A percentile compares a stretch with the other conserved stretches of the same genome.
Conservation (phyloP, 2,329 filamentous ascomycete species). For the Colletotrichum destructivum region DNA sequence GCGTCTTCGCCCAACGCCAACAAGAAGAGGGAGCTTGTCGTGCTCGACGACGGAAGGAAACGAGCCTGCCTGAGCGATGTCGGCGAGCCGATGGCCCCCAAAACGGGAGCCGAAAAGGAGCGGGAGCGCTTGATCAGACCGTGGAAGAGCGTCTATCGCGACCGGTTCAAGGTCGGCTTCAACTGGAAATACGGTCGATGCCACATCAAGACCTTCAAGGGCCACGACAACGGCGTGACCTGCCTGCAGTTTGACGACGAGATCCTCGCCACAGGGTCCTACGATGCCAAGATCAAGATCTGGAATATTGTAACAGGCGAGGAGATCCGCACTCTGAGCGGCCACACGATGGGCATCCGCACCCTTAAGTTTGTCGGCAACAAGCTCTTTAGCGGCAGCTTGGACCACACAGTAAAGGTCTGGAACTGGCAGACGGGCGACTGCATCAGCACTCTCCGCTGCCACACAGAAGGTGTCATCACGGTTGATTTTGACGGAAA, state of each 20-base stretch:
- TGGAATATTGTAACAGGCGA: conserved; percentile 94
- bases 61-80: conserved; percentile 49
- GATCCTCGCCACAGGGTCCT: conserved; percentile 93
- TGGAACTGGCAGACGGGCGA: conserved; percentile 98
- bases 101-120: conserved; percentile 51
- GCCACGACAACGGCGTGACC: conserved; percentile 82
- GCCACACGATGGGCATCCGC: conserved; percentile 87
- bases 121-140: conserved; percentile 70
- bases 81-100: conserved; percentile 35
- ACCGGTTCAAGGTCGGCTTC: conserved; percentile 93
- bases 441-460: conserved; percentile 84
- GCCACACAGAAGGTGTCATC: conserved; percentile 87
- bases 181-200: conserved; percentile 98
- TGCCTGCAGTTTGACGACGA: conserved; percentile 81
- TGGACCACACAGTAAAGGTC: conserved; percentile 89
- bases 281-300: conserved; percentile 94
- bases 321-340: conserved; percentile 85
- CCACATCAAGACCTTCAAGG: conserved; percentile 85
- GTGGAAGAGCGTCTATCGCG: conserved; percentile 99
- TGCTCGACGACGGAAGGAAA: conserved; percentile 53
- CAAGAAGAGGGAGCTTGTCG: conserved; percentile 53
- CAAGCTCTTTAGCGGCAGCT: conserved; percentile 90
- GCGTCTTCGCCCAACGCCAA: conserved; percentile 45
- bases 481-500: conserved; percentile 89
- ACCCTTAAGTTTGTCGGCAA: conserved; percentile 94